phyloP scores from a whole-genome alignment of 495 filamentous ascomycete genomes.

The Chaetomium fimeti region DNA sequence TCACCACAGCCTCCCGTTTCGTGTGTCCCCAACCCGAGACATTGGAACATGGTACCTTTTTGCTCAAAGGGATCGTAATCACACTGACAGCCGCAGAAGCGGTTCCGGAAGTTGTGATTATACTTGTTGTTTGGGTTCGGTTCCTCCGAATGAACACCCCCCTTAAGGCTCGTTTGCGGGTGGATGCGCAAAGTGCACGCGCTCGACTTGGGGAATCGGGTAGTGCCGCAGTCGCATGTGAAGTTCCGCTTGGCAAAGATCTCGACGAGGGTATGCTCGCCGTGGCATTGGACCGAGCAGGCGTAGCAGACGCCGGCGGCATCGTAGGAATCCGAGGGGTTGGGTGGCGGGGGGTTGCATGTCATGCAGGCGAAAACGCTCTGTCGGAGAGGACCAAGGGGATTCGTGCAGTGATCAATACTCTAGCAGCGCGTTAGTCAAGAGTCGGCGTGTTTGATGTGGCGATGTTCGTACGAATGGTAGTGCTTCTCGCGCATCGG shows the following conservation, averaged over 20 bases:
- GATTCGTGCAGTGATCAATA: conserved; percentile 88
- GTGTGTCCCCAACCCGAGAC: conserved; percentile 75
- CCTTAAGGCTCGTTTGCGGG: conserved; percentile 67
- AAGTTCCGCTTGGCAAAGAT: conserved; percentile 95
- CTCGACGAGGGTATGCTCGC: conserved; percentile 91
- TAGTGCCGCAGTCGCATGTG: conserved; percentile 94
- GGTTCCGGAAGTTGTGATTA: conserved; percentile 90
- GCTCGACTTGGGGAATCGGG: conserved; percentile 63
- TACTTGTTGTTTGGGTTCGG: conserved; percentile 76
- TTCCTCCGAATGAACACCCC: conserved; percentile 69
- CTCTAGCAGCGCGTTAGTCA: conserved; percentile 52
- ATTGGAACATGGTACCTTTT: conserved; percentile 99
- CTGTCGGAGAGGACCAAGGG: conserved; percentile 82
- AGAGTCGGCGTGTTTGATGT: neutral
- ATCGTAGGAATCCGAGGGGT: conserved; percentile 60
- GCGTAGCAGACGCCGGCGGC: conserved; percentile 91
- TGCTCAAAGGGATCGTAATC: conserved; percentile 82
- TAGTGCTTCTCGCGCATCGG: conserved; percentile 88
- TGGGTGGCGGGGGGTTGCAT: conserved; percentile 75
- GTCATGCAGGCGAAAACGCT: conserved; percentile 86
- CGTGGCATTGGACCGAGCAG: conserved; percentile 94
- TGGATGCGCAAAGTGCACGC: conserved; percentile 79
- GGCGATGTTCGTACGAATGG: conserved; percentile 66
- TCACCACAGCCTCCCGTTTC: conserved; percentile 90
- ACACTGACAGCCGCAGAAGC: conserved; percentile 86